Base-by-base conservation (phyloP, 1,284 basidiomycete genomes). In the Papiliotrema flavescens region DNA sequence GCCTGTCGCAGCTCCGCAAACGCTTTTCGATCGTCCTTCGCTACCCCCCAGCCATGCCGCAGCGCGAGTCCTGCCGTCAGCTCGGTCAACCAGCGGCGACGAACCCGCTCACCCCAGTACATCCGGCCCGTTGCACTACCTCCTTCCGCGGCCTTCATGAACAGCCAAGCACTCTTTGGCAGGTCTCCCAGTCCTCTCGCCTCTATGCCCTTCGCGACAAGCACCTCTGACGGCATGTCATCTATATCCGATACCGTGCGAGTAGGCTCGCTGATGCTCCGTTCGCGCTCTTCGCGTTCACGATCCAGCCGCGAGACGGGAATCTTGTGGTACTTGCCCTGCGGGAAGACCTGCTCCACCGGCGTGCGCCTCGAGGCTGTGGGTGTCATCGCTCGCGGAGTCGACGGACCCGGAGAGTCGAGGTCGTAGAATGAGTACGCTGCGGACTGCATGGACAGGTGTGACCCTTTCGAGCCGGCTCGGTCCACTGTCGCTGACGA, bases 1-100 rank as follows among this genome's bases (percentile, higher is more conserved):
- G 73, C 75, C 37, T 64, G 61, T 8, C 60, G 48, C 8, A 77
- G 60, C 53, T 74, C 71, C 14, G 55, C 57, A 41, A 76, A 74
- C 0, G 66, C 74, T 43, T 57, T 61, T 26, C 65, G 65, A 40
- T 74, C 71, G 48, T 77, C 74, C 40, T 59, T 57, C 2, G 65
- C 69, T 11, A 75, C 63, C 11, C 75, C 74, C 62, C 66, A 71
- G 3, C 75, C 75, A 51, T 75, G 70, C 17, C 71, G 60, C 24
- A 77, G 59, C 1, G 73, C 67, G 3, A 76, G 57, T 22, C 71
- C 70, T 72, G 37, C 39, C 34, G 36, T 55, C 54, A 55, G 42
- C 36, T 41, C 15, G 20, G 23, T 3, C 32, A 40, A 22, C 24
- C 9, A 24, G 17, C 5, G 17, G 13, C 13, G 19, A 20, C 28